Conservation (phyloP, 164 flowering plant species). For the Taxillus chinensis region DNA sequence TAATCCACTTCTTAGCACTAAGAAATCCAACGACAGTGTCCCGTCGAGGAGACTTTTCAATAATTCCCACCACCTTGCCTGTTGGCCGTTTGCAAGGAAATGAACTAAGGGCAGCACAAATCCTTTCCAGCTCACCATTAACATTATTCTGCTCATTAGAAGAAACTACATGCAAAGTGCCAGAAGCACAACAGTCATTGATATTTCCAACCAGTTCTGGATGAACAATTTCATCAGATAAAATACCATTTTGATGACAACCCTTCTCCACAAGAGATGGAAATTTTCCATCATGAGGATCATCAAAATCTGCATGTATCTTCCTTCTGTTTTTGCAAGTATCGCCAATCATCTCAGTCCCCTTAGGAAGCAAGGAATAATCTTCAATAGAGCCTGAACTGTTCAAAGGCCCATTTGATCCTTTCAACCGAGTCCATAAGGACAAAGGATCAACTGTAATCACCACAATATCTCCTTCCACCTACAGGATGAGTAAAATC, state of each 20-base stretch:
- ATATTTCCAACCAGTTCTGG: constrained; percentile 7
- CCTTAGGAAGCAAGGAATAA: constrained; percentile 15
- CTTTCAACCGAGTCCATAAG: constrained; percentile 75
- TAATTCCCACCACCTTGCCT: constrained; percentile 66
- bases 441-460: constrained; percentile 57
- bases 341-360: constrained; percentile 14
- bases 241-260: constrained; percentile 5
- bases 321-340: constrained; percentile 39
- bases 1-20: constrained; percentile 43
- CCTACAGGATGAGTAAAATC: constrained; percentile 27
- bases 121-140: constrained; percentile 25
- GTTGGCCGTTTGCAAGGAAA: constrained; percentile 78
- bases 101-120: constrained; percentile 36
- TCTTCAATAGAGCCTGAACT: constrained; percentile 24
- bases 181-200: constrained; percentile 8
- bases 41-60: constrained; percentile 63
- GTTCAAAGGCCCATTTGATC: constrained; percentile 26
- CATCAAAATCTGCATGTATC: constrained; percentile 17
- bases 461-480: constrained; percentile 86
- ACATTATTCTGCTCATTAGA: constrained; percentile 14
- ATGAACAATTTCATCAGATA: constrained; percentile 12
- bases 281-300: constrained; percentile 4
- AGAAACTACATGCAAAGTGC: constrained; percentile 9
- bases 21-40: constrained; percentile 69
- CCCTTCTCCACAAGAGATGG: constrained; percentile 7